phyloP scores from a whole-genome alignment of 306 rosid species.

The Pyrus bretschneideri region DNA sequence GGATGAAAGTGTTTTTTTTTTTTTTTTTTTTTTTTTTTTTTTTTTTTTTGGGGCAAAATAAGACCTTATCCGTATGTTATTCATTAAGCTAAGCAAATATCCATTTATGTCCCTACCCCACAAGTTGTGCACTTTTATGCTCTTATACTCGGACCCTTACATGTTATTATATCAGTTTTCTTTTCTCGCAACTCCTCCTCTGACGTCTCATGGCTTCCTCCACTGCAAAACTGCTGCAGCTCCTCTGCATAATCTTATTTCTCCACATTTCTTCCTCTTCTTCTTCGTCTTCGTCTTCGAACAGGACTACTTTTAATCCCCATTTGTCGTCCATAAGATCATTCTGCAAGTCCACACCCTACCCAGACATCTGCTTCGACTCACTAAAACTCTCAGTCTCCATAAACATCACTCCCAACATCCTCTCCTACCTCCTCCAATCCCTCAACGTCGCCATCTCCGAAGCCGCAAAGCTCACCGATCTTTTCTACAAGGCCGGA shows the following conservation, averaged over 20 bases:
- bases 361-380: slow-evolving; percentile 50
- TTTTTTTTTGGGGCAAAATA: too few species aligned
- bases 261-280: slow-evolving; percentile 1
- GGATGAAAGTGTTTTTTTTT: too few species aligned
- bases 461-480: slow-evolving; percentile 54
- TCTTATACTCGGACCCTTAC: too few species aligned
- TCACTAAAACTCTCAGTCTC: slow-evolving; percentile 65
- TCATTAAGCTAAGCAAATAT: too few species aligned
- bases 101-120: too few species aligned
- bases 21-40: too few species aligned
- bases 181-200: neutral
- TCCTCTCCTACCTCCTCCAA: slow-evolving; percentile 47
- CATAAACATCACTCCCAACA: slow-evolving; percentile 50
- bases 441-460: slow-evolving; percentile 51
- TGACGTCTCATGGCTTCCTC: slow-evolving; percentile 42
- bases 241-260: slow-evolving; percentile 27
- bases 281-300: slow-evolving; percentile 25
- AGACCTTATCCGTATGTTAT: too few species aligned
- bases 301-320: slow-evolving; percentile 16
- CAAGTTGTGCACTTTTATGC: too few species aligned
- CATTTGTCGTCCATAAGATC: slow-evolving; percentile 39
- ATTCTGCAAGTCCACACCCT: slow-evolving; percentile 48
- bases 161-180: neutral
- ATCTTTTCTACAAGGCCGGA: slow-evolving; percentile 31
- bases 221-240: slow-evolving; percentile 22